phyloP scores from a whole-genome alignment of 2,329 filamentous ascomycete species.

The Xylaria multiplex region DNA sequence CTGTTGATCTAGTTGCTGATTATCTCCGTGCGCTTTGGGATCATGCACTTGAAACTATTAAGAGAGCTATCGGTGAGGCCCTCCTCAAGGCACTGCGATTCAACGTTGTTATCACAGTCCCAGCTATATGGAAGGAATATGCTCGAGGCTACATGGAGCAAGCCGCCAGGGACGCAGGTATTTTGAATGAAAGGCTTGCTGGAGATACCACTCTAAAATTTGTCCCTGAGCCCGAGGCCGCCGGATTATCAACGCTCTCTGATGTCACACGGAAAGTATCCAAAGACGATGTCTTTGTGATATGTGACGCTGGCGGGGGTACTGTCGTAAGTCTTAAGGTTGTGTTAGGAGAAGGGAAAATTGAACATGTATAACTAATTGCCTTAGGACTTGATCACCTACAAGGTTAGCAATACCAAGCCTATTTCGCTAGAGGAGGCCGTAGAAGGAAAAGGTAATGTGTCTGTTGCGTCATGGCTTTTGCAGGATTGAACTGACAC shows the following conservation, averaged over 20 bases:
- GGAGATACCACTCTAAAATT: constrained; percentile 38
- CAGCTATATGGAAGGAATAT: constrained; percentile 46
- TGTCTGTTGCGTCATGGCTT: background rate
- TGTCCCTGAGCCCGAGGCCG: constrained; percentile 45
- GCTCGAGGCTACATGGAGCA: constrained; percentile 40
- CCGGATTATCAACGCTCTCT: constrained; percentile 40
- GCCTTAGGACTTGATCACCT: constrained; percentile 38
- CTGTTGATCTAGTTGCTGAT: constrained; percentile 40
- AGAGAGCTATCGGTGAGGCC: constrained; percentile 27
- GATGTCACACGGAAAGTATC: constrained; percentile 18
- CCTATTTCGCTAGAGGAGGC: constrained; percentile 17
- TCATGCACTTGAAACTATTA: constrained; percentile 39
- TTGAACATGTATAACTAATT: background rate
- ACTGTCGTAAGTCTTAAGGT: constrained; percentile 39
- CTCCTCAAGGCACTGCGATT: constrained; percentile 35
- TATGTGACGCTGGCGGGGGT: constrained; percentile 46
- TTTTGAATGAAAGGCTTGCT: constrained; percentile 34
- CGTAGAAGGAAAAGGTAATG: constrained; percentile 14
- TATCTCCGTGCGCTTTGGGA: constrained; percentile 44
- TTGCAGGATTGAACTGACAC: background rate
- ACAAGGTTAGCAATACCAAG: constrained; percentile 25
- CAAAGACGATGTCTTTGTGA: constrained; percentile 33
- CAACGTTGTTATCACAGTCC: constrained; percentile 44
- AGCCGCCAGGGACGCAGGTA: constrained; percentile 40
- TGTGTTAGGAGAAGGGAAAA: background rate